Percentiles rank a stretch among this genome's conserved stretches.
phyloP scores from a whole-genome alignment of 176 grass and related monocot genomes.

The Canna indica region DNA sequence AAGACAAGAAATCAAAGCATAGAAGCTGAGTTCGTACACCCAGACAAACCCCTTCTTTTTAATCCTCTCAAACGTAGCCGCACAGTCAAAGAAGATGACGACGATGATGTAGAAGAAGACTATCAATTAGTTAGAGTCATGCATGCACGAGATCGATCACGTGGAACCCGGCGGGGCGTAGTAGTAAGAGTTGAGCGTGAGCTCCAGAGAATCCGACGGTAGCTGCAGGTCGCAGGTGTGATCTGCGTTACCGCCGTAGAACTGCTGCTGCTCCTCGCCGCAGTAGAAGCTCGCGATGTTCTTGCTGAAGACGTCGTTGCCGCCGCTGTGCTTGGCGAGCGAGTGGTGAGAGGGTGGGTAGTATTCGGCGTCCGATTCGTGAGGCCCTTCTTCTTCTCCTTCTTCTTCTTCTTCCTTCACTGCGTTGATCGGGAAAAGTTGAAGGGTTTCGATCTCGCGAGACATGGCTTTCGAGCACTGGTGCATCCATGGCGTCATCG shows the following conservation, averaged over 20 bases:
- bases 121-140: background rate
- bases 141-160: conserved; percentile 12
- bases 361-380: background rate
- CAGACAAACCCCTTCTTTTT: no score
- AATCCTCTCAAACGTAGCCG: no score
- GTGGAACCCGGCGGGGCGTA: conserved; percentile 34
- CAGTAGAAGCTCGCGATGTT: background rate
- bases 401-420: background rate
- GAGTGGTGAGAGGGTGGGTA: background rate
- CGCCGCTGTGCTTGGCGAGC: background rate
- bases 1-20: no score
- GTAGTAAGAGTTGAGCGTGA: conserved; percentile 47
- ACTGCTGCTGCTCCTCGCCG: conserved; percentile 12
- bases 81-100: no score
- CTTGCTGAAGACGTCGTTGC: background rate
- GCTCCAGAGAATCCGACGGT: conserved; percentile 41
- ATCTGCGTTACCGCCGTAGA: conserved; percentile 20
- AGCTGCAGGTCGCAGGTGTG: background rate
- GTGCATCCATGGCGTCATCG: background rate
- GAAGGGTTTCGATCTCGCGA: conserved; percentile 42
- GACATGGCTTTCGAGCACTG: background rate
- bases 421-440: conserved; percentile 42
- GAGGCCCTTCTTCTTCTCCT: background rate
- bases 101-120: background rate
- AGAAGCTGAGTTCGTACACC: no score